These are phyloP conservation scores for Aspergillus saccharolyticus DNA, from an alignment of 495 filamentous ascomycete species.

Conservation along the genomic window DNA sequence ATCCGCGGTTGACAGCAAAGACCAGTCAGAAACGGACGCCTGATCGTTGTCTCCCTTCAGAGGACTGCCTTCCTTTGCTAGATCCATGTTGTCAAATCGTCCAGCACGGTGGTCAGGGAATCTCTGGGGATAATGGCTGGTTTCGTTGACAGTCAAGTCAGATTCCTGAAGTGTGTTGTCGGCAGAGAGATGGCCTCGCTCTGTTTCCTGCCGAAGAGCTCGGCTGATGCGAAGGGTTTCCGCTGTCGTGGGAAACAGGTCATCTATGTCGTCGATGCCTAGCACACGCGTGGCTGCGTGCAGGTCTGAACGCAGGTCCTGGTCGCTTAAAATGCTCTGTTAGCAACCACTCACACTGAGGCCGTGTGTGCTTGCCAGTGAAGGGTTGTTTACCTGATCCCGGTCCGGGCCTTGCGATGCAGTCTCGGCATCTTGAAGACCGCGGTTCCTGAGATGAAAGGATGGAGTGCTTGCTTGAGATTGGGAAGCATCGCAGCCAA, in stretches of 20 bases:
- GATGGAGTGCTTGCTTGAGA: neutral
- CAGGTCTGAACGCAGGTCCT: neutral
- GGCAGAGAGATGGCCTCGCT: too few relatives aligned
- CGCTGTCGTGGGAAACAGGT: neutral
- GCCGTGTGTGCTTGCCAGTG: neutral
- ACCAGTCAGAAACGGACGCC: neutral
- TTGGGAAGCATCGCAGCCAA: neutral
- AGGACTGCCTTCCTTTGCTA: neutral
- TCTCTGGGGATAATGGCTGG: too few relatives aligned
- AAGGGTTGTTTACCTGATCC: neutral
- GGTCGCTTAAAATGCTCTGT: neutral
- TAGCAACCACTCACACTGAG: neutral
- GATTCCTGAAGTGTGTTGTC: too few relatives aligned
- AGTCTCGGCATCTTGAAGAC: neutral
- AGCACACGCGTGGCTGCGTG: neutral
- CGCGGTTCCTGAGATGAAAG: neutral
- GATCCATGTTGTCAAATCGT: neutral
- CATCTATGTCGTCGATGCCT: neutral
- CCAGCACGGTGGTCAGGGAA: too few relatives aligned
- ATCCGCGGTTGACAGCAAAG: neutral
- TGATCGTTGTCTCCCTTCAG: neutral
- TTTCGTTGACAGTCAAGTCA: too few relatives aligned
- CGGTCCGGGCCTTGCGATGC: neutral
- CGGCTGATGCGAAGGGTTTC: too few relatives aligned
- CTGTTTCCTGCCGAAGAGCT: too few relatives aligned